Evolutionary conservation across 2,329 filamentous ascomycete species (phyloP), one percentile per base, ranked within the genome.

Genomic region (Fusarium ramigenum): DNA sequence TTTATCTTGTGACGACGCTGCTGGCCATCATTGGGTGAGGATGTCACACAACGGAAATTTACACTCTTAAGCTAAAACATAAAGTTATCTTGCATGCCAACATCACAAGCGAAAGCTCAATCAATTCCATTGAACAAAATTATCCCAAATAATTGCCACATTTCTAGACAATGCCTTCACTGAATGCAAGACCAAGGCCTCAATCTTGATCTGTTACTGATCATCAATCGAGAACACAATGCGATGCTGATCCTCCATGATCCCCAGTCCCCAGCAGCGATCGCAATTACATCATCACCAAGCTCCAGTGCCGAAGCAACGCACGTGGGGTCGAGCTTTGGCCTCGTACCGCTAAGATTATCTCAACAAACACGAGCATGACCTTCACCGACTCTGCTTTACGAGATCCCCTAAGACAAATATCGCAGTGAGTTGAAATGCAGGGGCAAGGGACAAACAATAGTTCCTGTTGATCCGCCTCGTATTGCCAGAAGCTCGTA

Each of bases 401-500:
- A 69, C 66, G 58, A 69, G 58, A 9, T 58, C 12, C 23, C 9
- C 63, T 52, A 37, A 19, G 6, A 63, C 56, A n/a, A 52, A 32
- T 52, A 21, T 19, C 9, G 39, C 18, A 44, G 28, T 15, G 43
- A 46, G 23, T 40, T 25, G 18, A 37, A 42, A 52, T 46, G 37
- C 58, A 63, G 34, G 58, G 57, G 7, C 39, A 63, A 5, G 44
- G 39, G 2, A 60, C 19, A 30, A 40, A 21, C 44, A 18, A 47
- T 49, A 67, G 63, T 49, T 60, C 25, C 46, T 14, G 34, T 2
- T 18, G 28, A 21, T 34, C 36, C 5, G 36, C 25, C 25, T 69
- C 65, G 66, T 69, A 69, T 69, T 28, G 36, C n/a, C 7, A 47
- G n/a, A 52, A 64, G 25, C 44, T 44, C 46, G 50, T 69, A 53